These are phyloP conservation scores for Lactifluus piperatus DNA, from an alignment of 768 basidiomycete genomes.

Conservation along the genomic window DNA sequence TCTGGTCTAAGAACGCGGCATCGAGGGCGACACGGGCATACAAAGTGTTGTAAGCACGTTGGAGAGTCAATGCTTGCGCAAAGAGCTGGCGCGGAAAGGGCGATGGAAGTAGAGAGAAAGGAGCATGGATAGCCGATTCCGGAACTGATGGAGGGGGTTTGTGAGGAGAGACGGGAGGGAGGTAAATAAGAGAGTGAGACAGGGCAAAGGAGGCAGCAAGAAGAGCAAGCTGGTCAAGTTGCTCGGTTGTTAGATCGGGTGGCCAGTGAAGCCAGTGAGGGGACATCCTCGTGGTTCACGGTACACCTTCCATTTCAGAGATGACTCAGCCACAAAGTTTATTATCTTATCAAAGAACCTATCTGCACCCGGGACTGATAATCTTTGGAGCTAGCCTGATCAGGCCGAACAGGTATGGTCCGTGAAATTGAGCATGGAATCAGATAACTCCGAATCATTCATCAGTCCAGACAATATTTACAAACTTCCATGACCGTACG, in stretches of 20 bases:
- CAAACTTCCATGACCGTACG: conserved; percentile 36
- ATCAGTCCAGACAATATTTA: too few species aligned
- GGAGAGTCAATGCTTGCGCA: conserved; percentile 52
- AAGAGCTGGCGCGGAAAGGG: conserved; percentile 76
- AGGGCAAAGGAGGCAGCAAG: conserved; percentile 78
- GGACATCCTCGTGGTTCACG: too few species aligned
- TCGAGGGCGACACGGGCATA: conserved; percentile 82
- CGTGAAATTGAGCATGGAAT: too few species aligned
- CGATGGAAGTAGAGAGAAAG: conserved; percentile 79
- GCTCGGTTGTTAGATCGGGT: conserved; percentile 42
- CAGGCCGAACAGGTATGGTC: too few species aligned
- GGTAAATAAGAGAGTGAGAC: conserved; percentile 76
- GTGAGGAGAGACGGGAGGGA: conserved; percentile 41
- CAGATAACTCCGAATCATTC: conserved; percentile 14
- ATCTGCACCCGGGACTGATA: too few species aligned
- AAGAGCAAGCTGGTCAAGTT: conserved; percentile 50
- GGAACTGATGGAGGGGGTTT: conserved; percentile 39
- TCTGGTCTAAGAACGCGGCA: conserved; percentile 64
- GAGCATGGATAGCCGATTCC: conserved; percentile 81
- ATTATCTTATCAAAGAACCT: too few species aligned
- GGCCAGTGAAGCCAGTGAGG: too few species aligned
- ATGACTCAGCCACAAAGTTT: too few species aligned
- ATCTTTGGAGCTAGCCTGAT: too few species aligned
- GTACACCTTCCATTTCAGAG: too few species aligned
- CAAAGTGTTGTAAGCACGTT: conserved; percentile 72